Evolutionary conservation across 2,329 filamentous ascomycete species (phyloP).

Genomic region (Verruconis gallopava): DNA sequence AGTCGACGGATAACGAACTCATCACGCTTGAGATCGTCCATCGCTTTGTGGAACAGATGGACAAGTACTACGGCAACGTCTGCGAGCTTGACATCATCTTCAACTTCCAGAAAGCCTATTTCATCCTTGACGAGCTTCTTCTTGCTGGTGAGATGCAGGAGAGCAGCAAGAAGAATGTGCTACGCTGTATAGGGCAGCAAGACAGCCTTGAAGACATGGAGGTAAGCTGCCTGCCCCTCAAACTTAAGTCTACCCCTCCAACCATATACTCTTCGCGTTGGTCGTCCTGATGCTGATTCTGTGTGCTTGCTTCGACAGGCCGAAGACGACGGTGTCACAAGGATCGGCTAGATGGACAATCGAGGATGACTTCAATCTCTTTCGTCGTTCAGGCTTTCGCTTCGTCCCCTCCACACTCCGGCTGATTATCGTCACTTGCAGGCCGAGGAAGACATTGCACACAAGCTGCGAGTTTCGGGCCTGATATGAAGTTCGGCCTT

Average conservation of each 20-base stretch:
- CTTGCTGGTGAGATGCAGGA: conserved; percentile 95
- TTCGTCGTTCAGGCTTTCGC: too few species aligned
- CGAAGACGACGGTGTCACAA: conserved; percentile 73
- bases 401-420: too few species aligned
- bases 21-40: conserved; percentile 98
- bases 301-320: conserved; percentile 44
- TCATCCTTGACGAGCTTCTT: conserved; percentile 92
- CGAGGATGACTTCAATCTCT: too few species aligned
- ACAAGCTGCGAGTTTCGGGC: conserved; percentile 8
- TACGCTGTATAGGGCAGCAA: conserved; percentile 91
- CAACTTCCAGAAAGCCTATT: conserved; percentile 99
- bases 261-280: conserved; percentile 1
- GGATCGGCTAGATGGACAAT: conserved; percentile 59
- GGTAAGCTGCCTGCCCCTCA: conserved; percentile 49
- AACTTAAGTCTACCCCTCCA: conserved; percentile 1
- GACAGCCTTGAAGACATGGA: conserved; percentile 98
- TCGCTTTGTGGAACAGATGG: conserved; percentile 99
- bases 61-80: conserved; percentile 99
- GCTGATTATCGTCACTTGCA: conserved; percentile 6
- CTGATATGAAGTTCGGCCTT: conserved; percentile 7
- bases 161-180: conserved; percentile 97
- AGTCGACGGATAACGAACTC: conserved; percentile 94
- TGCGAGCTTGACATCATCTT: conserved; percentile 99
- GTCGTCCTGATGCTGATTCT: neutral
- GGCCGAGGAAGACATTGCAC: conserved; percentile 7